Conservation (phyloP, 2,329 filamentous ascomycete species). For the Aspergillus sp. region DNA sequence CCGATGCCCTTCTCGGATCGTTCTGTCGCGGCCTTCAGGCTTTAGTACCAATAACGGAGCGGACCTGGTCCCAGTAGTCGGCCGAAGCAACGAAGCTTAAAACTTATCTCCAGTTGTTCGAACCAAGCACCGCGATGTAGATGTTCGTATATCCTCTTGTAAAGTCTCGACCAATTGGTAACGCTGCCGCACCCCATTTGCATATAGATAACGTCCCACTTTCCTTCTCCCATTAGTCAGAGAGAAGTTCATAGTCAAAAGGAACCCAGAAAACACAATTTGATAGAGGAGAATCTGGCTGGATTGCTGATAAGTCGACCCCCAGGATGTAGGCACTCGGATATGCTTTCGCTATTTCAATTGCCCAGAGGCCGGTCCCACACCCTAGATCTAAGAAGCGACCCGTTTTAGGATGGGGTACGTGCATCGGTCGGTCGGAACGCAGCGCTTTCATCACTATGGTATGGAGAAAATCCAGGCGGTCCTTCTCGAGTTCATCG, state of each 20-base stretch:
- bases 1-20: no score
- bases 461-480: neutral
- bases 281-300: neutral
- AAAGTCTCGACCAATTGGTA: neutral
- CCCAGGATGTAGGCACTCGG: neutral
- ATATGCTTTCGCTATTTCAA: neutral
- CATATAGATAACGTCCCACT: constrained; percentile 1
- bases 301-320: neutral
- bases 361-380: neutral
- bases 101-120: constrained; percentile 3
- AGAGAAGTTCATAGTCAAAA: neutral
- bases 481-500: neutral
- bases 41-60: no score
- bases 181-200: constrained; percentile 1
- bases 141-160: neutral
- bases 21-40: neutral
- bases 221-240: neutral
- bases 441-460: neutral
- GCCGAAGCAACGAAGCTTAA: neutral
- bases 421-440: neutral
- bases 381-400: neutral
- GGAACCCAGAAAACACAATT: neutral
- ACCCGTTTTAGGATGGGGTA: neutral
- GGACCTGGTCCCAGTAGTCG: no score
- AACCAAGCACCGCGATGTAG: constrained; percentile 1